Base-by-base conservation (phyloP, 768 basidiomycete species). In the Crassisporium funariophilum region DNA sequence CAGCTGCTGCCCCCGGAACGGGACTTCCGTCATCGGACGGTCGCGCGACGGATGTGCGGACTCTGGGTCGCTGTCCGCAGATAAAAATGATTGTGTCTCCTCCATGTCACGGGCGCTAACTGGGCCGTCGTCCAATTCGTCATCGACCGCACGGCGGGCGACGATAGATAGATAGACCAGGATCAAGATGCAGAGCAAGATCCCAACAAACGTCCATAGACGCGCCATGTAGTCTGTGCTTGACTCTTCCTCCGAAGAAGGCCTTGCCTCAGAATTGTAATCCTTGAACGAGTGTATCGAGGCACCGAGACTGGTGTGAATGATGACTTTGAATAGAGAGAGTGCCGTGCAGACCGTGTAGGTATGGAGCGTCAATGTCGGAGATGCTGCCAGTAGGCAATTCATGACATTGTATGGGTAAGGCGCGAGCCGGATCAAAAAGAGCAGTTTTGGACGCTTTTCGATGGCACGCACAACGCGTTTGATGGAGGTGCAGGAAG, bases 321-420 rank as follows among this genome's bases (percentile, higher is more conserved):
- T 78, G 66, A 91, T 84, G 57, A 95, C 82, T 66, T 97, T 95
- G 81, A 91, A 82, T 44, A 95, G 76, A 46, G 88, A 87, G 44
- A 93, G 74, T 11, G 84, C 85, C 17, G 94, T 92, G 73, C 88
- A 86, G 40, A 80, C 61, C 31, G 83, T 80, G 72, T 92, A 93
- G 19, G 88, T 91, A 53, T 76, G 75, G 53, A 94, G 74, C 4
- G 84, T 85, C 55, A 95, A 81, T 5, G 86, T 82, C 23, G 85
- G 84, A n/a, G 88, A 83, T 2, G 91, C 89, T 6, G 94, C 92
- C 38, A 97, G 79, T 38, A 97, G 82, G 60, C 88, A 90, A 72
- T 95, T 97, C 84, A 95, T 91, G 59, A 95, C 88, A 70, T 95
- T 95, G 73, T 88, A 91, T 0, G 88, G 90, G 62, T 92, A 91